Base-by-base conservation (phyloP, 352 stramenopile species). In the Globisporangium spiculum region DNA sequence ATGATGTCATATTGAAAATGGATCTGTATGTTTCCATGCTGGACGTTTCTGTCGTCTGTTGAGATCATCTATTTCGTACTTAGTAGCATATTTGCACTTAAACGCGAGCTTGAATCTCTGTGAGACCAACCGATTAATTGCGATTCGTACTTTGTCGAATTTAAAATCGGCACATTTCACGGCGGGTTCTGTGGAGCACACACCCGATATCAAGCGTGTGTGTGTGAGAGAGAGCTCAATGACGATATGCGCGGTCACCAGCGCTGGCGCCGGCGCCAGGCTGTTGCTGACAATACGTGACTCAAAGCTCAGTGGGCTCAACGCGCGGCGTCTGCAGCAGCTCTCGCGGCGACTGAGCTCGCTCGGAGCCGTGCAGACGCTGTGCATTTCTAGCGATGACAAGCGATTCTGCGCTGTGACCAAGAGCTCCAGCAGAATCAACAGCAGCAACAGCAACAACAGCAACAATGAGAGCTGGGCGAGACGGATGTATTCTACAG, bases 381-480 rank as follows among this genome's bases (percentile, higher is more conserved):
- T 68, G n/a, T 34, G 53, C 22, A 60, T 24, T n/a, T 7, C 4
- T 36, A 54, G 12, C 34, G 6, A 14, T 36, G 41, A 44, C 38
- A n/a, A 22, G 32, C 56, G 56, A 46, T 24, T 32, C 20, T 36
- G 55, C 18, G 18, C 9, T 22, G 8, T 3, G 10, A 10, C 32
- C n/a, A 50, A 24, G 56, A 62, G 7, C 55, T 74, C 36, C 61
- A 32, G 38, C 34, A 68, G n/a, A 30, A 24, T 36, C 44, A 22
- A 8, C 41, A 48, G 14, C 38, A 32, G 32, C 27, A 32, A 32
- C 27, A 32, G 27, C 22, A 69, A 52, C 27, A 32, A 32, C 27
- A 32, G 27, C 22, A 69, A 52, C 69, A 41, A 46, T 20, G 54
- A 55, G 16, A 32, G 2, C 61, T 80, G 63, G 75, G 48, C 64